Base-by-base conservation (phyloP, 1,139 yeast species). In the Saccharomycopsis hybrid region DNA sequence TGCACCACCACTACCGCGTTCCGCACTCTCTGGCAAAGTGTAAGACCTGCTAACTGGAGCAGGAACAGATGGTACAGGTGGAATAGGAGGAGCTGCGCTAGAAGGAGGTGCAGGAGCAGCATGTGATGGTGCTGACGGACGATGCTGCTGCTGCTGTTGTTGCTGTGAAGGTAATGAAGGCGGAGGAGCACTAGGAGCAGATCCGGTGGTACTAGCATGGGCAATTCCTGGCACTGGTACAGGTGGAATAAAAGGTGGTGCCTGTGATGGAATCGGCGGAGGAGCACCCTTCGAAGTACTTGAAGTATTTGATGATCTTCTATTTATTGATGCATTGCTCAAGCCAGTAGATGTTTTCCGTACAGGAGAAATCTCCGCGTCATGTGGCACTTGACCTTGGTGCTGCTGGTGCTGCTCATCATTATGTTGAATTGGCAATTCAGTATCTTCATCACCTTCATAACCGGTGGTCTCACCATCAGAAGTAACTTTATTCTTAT, bases 381-480 rank as follows among this genome's bases (percentile, higher is more conserved):
- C 18, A 18, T 18, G 18, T 18, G 18, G 18, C 18, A 18, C 18
- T 18, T 18, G 18, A 18, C 18, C 18, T 18, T 18, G 18, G 18
- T 18, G 18, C 18, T 18, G 18, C 18, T 18, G 18, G 18, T 18
- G 18, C 18, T 18, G 18, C 18, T 18, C 35, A 4, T 39, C 36
- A 3, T 31, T 41, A 35, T 30, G 28, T 36, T 39, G 45, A 8
- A 45, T 33, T 5, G 50, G 45, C 11, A 31, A 43, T 38, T 70
- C 76, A 0, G 73, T 65, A 52, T 75, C 79, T 39, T 71, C 78
- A 47, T 74, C 80, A 1, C 78, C 78, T 48, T 75, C 79, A 54
- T 76, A 74, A 0, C 78, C 80, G 0, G 77, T 70, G 5, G 60
- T 63, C 50, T 66, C 73, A 11, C 52, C 46, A 30, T 59, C 61